Evolutionary conservation across 192 early-diverging fungal genomes (phyloP).

Genomic region (Coemansia sp.): DNA sequence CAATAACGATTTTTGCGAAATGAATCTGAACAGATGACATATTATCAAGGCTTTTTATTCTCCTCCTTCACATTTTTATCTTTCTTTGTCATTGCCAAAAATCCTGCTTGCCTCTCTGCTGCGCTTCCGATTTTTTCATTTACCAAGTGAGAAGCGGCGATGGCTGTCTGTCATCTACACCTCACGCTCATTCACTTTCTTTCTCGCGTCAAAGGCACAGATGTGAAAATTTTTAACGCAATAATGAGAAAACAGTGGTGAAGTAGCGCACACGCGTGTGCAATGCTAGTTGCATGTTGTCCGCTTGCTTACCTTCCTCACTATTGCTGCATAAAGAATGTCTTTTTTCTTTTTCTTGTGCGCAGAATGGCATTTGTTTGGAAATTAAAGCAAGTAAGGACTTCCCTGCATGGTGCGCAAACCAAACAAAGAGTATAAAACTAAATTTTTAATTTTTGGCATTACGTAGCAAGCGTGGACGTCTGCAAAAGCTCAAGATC

Average conservation of each 20-base stretch:
- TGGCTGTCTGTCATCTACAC: not conserved
- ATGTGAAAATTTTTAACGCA: not conserved
- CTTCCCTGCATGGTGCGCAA: not conserved
- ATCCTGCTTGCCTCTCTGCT: not conserved
- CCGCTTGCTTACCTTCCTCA: not conserved
- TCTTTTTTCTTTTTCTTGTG: too few species aligned
- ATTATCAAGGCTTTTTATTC: not conserved
- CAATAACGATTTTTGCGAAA: not conserved
- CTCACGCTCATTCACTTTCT: not conserved
- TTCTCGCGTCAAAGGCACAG: not conserved
- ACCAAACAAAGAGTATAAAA: not conserved
- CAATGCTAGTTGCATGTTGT: not conserved
- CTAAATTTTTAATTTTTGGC: not conserved
- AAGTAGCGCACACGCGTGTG: not conserved
- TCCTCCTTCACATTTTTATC: not conserved
- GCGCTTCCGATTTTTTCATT: not conserved
- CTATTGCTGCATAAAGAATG: not conserved
- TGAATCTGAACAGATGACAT: not conserved
- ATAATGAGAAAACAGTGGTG: not conserved
- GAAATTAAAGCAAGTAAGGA: not conserved
- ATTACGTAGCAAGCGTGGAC: slow-evolving; percentile 69
- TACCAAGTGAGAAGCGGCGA: not conserved
- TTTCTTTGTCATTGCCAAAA: too few species aligned
- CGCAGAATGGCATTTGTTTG: not conserved
- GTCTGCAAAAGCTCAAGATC: slow-evolving; percentile 82